phyloP scores from a whole-genome alignment of 2,329 filamentous ascomycete species.

The Neobulgaria alba region DNA sequence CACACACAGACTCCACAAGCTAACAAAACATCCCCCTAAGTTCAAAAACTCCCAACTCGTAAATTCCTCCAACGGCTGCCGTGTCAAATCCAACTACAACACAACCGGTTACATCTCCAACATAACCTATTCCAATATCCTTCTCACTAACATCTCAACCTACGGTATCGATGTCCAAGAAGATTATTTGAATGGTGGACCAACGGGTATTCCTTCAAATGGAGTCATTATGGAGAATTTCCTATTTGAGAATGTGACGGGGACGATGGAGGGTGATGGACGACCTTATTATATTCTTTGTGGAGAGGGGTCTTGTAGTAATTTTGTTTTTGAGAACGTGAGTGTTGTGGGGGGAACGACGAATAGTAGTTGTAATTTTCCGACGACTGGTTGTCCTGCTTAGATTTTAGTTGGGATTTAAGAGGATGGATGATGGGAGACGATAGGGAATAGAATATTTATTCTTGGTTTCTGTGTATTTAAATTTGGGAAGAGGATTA shows the following conservation, averaged over 20 bases:
- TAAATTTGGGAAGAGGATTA: too few species aligned
- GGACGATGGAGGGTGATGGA: constrained; percentile 27
- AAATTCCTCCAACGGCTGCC: constrained; percentile 29
- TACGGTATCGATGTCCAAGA: constrained; percentile 46
- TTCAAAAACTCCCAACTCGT: constrained; percentile 25
- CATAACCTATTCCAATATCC: constrained; percentile 39
- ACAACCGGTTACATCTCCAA: constrained; percentile 33
- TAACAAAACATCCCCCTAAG: constrained; percentile 4
- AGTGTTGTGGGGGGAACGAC: constrained; percentile 29
- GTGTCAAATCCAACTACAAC: constrained; percentile 34
- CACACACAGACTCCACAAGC: too few species aligned
- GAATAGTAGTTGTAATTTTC: constrained; percentile 26
- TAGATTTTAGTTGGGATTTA: too few species aligned
- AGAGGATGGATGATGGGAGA: too few species aligned
- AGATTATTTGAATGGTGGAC: constrained; percentile 41
- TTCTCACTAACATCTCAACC: constrained; percentile 34
- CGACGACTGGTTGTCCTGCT: constrained; percentile 21
- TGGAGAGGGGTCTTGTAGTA: constrained; percentile 32
- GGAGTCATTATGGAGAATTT: constrained; percentile 32
- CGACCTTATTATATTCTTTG: constrained; percentile 33
- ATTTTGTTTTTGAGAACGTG: constrained; percentile 31
- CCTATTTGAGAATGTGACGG: constrained; percentile 30
- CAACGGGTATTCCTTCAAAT: constrained; percentile 31
- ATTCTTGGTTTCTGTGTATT: too few species aligned
- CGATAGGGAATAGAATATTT: too few species aligned